Percentiles rank a stretch among this genome's conserved stretches.
phyloP scores from a whole-genome alignment of 352 stramenopile species.

The Saprolegnia diclina region DNA sequence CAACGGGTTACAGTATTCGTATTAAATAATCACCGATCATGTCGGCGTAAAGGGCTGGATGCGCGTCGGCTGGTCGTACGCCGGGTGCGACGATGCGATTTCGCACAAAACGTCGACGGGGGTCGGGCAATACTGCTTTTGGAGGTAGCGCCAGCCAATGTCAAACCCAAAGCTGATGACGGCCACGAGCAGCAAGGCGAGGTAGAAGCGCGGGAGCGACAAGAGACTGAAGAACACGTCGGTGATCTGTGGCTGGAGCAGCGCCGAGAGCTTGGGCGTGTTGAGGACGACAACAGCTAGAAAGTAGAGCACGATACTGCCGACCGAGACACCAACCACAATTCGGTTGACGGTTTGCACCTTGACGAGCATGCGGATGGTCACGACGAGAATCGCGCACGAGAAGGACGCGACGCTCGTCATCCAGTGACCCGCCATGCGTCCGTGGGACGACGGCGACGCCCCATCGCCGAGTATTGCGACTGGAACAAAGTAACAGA shows the following conservation, averaged over 20 bases:
- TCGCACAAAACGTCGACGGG: background rate
- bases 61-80: background rate
- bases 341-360: slow-evolving; percentile 4
- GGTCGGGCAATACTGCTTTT: slow-evolving; percentile 5
- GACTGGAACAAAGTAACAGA: slow-evolving; percentile 9
- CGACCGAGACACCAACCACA: background rate
- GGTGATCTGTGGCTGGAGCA: background rate
- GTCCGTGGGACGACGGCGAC: background rate
- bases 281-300: background rate
- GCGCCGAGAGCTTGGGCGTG: background rate
- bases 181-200: background rate
- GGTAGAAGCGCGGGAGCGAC: slow-evolving; percentile 2
- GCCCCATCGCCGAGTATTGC: background rate
- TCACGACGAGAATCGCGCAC: slow-evolving; percentile 5
- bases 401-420: slow-evolving; percentile 9
- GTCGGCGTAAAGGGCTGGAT: background rate
- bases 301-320: background rate
- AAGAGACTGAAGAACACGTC: background rate
- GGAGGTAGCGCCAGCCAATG: background rate
- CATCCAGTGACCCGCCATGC: background rate
- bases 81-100: background rate
- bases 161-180: background rate
- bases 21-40: background rate
- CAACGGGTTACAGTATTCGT: background rate
- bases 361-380: slow-evolving; percentile 7